phyloP scores from a whole-genome alignment of 768 basidiomycete species.

The Lactifluus piperatus region DNA sequence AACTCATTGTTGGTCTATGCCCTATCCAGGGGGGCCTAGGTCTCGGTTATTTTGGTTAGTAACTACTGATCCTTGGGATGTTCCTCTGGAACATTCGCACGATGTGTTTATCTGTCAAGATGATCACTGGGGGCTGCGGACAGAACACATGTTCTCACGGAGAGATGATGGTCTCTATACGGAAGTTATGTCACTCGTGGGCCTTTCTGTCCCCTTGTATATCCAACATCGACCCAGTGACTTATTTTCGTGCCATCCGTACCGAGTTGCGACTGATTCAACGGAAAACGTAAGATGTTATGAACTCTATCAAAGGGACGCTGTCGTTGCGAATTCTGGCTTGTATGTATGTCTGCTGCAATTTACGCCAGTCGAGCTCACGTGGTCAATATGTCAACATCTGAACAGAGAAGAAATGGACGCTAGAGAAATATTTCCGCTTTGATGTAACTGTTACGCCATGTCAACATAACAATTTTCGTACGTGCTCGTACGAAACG shows the following conservation, averaged over 20 bases:
- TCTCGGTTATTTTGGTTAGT: constrained; percentile 14
- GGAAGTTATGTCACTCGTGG: neutral
- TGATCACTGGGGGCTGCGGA: neutral
- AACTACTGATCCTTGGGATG: neutral
- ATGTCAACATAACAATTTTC: neutral
- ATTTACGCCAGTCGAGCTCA: neutral
- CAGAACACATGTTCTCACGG: neutral
- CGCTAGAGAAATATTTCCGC: neutral
- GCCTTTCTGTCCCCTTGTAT: neutral
- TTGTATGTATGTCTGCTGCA: neutral
- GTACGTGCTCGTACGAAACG: neutral
- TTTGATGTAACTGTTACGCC: constrained; percentile 5
- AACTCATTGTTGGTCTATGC: neutral
- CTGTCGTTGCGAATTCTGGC: neutral
- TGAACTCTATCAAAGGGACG: neutral
- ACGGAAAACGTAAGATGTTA: neutral
- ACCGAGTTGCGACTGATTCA: neutral
- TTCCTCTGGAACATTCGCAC: constrained; percentile 13
- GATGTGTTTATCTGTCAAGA: constrained; percentile 5
- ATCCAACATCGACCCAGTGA: neutral
- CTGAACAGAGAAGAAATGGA: neutral
- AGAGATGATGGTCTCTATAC: neutral
- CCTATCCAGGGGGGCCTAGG: neutral
- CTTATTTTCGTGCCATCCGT: neutral
- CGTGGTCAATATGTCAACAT: neutral